A percentile compares a stretch with the other conserved stretches of the same genome.
These are phyloP conservation scores for Phaffia australis DNA, from an alignment of 768 basidiomycete species.

Conservation along the genomic window DNA sequence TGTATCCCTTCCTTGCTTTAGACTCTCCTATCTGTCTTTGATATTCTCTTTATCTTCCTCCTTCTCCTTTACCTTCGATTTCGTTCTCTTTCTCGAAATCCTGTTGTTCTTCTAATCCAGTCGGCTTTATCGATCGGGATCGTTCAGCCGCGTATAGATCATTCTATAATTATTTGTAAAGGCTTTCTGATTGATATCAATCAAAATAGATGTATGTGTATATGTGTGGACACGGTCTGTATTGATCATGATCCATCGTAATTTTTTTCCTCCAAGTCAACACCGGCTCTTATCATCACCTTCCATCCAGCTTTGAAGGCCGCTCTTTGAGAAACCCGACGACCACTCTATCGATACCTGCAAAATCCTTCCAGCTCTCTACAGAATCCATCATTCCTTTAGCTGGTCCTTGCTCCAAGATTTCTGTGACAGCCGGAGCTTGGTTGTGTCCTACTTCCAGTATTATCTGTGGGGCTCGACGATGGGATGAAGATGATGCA, in stretches of 20 bases:
- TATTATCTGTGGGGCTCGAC: not conserved
- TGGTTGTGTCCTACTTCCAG: constrained; percentile 8
- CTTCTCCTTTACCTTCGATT: not conserved
- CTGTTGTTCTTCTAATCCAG: not conserved
- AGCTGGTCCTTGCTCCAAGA: constrained; percentile 1
- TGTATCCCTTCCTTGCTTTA: not conserved
- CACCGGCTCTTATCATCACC: not conserved
- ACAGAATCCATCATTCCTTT: not conserved
- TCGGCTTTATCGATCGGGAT: not conserved
- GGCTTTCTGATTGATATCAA: not conserved
- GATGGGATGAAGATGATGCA: not conserved
- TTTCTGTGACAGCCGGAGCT: not conserved
- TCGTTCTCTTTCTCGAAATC: not conserved
- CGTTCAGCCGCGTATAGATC: not conserved
- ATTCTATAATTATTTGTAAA: not conserved
- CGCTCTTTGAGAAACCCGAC: constrained; percentile 2
- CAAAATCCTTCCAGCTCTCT: constrained; percentile 6
- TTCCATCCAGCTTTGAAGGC: not conserved
- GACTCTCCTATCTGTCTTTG: too few relatives aligned
- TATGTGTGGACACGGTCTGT: not conserved
- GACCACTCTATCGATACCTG: constrained; percentile 5
- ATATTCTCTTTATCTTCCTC: not conserved
- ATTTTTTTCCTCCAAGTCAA: not conserved
- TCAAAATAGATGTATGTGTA: not conserved
- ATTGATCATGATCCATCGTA: not conserved